Percentiles rank a stretch among this genome's conserved stretches.
phyloP scores from a whole-genome alignment of 768 basidiomycete genomes.

The Russula ochroleuca region DNA sequence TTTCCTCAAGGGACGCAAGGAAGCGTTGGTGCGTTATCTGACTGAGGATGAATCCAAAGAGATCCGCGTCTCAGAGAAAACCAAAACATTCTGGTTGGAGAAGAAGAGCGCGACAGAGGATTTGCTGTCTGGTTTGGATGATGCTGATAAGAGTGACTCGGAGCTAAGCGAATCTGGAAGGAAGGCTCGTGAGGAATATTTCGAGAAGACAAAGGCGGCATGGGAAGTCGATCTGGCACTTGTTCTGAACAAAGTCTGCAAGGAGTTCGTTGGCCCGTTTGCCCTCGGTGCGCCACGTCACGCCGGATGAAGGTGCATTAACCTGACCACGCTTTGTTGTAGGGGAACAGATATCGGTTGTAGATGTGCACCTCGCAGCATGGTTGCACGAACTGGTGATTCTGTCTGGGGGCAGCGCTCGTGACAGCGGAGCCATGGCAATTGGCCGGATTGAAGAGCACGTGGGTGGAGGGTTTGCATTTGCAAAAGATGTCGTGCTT shows the following conservation, averaged over 20 bases:
- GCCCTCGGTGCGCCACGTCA: conserved; percentile 48
- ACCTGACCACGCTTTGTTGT: not conserved
- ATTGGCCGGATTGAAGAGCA: conserved; percentile 50
- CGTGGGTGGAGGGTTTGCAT: conserved; percentile 43
- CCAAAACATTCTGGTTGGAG: conserved; percentile 56
- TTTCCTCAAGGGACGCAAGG: conserved; percentile 44
- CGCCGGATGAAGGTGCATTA: not conserved
- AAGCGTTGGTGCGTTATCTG: conserved; percentile 48
- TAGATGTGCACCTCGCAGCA: conserved; percentile 73
- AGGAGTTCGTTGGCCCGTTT: conserved; percentile 60
- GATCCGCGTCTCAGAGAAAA: conserved; percentile 56
- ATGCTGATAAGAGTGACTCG: conserved; percentile 40
- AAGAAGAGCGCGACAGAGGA: conserved; percentile 46
- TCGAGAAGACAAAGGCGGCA: conserved; percentile 43
- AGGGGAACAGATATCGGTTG: conserved; percentile 82
- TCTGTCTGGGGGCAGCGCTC: conserved; percentile 50
- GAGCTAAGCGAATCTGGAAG: conserved; percentile 42
- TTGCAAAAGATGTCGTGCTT: conserved; percentile 34
- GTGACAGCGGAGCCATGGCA: conserved; percentile 49
- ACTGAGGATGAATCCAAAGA: conserved; percentile 46
- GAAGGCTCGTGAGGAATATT: conserved; percentile 46
- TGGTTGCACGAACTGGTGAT: conserved; percentile 64
- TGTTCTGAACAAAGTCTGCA: conserved; percentile 46
- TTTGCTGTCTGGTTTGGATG: conserved; percentile 44
- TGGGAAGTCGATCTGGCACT: conserved; percentile 52